Evolutionary conservation across 2,329 filamentous ascomycete species (phyloP), one percentile per base, ranked within the genome.

Genomic region (Berkeleyomyces rouxiae): DNA sequence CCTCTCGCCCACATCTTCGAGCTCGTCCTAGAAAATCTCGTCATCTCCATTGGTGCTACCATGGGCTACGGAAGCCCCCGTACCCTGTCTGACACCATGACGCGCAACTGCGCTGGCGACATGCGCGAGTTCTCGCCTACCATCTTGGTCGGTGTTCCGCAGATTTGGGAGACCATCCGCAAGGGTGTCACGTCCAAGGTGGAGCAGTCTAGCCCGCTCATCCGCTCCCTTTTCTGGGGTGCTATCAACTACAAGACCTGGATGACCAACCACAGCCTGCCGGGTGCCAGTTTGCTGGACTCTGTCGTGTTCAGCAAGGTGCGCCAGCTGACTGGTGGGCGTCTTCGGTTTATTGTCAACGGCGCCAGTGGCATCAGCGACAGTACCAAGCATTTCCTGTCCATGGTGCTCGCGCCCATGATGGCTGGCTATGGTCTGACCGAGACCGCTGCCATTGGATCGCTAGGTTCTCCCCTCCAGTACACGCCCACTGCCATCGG

Each of bases 1-100:
- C 93, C 93, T 1, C 84, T 95, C 61, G 91, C 93, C 1, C 93
- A 99, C 72, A 97, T 97, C 69, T 84, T 99, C 69, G 93, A 99
- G 74, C 93, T 96, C 74, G 87, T 92, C 64, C 89, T 99, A 67
- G 93, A 99, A 75, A 96, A 95, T 72, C 78, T 92, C 6, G 89
- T 87, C 64, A 75, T 99, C 65, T 93, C 85, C 75, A 88, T 92
- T 78, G 93, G 93, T 68, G 91, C 86, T 68, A 91, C 87, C 40
- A 85, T 99, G 77, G 93, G 93, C 64, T 97, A 97, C 72, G 93
- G 92, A 65, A 92, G 88, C 71, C 86, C 90, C 16, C 85, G 89
- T 69, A 97, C 93, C 0, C 79, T 99, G 62, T 88, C 91, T 6
- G 92, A 97, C 71, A 75, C 78, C 3, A 95, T 88, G 23, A 87